Conservation (phyloP, 441 rosid genomes). For the Adansonia grandidieri region DNA sequence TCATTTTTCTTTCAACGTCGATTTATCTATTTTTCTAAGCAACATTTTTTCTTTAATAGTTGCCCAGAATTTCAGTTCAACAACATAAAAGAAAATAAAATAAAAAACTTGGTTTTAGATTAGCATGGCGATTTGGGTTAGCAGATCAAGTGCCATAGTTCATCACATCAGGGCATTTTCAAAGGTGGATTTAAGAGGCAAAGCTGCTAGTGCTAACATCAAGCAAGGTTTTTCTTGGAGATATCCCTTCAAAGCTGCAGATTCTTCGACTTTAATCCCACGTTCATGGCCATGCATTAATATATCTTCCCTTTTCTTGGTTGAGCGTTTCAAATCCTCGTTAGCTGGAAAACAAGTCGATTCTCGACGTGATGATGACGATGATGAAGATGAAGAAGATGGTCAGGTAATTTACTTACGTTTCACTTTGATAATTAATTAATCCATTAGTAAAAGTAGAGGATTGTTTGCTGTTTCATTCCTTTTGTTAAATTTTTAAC, state of each 20-base stretch:
- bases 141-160: conserved; percentile 45
- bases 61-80: neutral
- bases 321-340: neutral
- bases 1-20: neutral
- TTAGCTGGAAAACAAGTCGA: neutral
- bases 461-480: too few relatives aligned
- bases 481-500: too few relatives aligned
- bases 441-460: neutral
- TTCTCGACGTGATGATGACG: neutral
- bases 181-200: conserved; percentile 22
- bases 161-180: conserved; percentile 30
- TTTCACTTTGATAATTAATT: too few relatives aligned
- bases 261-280: conserved; percentile 12
- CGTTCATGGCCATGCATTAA: conserved; percentile 2
- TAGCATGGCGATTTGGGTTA: conserved; percentile 47
- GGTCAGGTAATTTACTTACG: neutral
- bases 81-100: too few relatives aligned
- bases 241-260: conserved; percentile 6
- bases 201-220: too few relatives aligned
- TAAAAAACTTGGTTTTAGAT: neutral
- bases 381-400: too few relatives aligned
- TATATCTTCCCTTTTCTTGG: conserved; percentile 9
- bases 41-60: neutral
- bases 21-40: neutral
- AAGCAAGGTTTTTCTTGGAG: conserved; percentile 12